Evolutionary conservation across 768 basidiomycete genomes (phyloP).

Genomic region (Tylopilus balloui): DNA sequence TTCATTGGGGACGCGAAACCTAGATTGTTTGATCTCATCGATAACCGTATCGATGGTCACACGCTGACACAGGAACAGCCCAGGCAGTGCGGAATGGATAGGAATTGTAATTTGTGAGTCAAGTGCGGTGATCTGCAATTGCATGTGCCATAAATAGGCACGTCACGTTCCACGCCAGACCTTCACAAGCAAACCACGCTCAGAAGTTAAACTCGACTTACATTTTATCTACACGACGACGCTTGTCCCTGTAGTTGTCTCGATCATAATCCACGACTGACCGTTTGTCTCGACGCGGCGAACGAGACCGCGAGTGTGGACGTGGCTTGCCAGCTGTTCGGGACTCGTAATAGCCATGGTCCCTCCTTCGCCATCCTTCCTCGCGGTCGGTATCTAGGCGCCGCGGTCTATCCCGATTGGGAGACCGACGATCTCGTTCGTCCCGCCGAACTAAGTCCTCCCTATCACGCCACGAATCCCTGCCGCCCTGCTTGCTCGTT

Average conservation of each 20-base stretch:
- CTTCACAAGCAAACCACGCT: not conserved
- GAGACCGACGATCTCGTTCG: slow-evolving; percentile 23
- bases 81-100: not conserved
- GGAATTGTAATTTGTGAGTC: not conserved
- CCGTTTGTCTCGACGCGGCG: slow-evolving; percentile 28
- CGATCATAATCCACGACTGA: slow-evolving; percentile 28
- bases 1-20: not conserved
- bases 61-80: slow-evolving; percentile 3
- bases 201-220: slow-evolving; percentile 12
- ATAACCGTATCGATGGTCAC: slow-evolving; percentile 14
- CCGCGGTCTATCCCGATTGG: slow-evolving; percentile 22
- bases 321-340: slow-evolving; percentile 20
- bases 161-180: too few relatives aligned
- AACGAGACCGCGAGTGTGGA: slow-evolving; percentile 32
- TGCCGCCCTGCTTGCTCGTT: slow-evolving; percentile 32
- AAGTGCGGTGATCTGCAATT: slow-evolving; percentile 12
- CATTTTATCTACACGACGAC: slow-evolving; percentile 51
- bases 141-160: not conserved
- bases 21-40: slow-evolving; percentile 10
- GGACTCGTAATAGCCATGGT: slow-evolving; percentile 13
- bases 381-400: slow-evolving; percentile 23
- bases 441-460: slow-evolving; percentile 16
- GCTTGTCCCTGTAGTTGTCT: slow-evolving; percentile 44
- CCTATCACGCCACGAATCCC: slow-evolving; percentile 36
- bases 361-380: slow-evolving; percentile 16